Evolutionary conservation across 176 grass and related monocot species (phyloP).

Genomic region (Eremochloa ophiuroides): DNA sequence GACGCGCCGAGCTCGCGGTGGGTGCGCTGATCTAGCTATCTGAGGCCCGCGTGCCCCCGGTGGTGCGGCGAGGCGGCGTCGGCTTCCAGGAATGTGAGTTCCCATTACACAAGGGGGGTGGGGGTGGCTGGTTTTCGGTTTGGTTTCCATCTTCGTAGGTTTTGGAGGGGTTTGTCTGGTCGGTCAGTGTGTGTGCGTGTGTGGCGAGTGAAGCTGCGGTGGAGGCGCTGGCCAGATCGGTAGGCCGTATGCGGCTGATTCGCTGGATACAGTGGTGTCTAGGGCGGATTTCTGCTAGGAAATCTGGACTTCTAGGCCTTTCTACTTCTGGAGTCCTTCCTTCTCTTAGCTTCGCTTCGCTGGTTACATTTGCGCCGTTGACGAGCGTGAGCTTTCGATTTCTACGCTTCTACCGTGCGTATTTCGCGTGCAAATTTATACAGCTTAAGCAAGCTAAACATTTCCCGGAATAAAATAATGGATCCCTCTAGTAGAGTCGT

Average conservation of each 20-base stretch:
- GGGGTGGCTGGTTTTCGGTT: not conserved
- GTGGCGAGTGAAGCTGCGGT: not conserved
- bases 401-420: not conserved
- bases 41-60: not conserved
- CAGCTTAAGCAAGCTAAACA: not conserved
- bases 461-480: not conserved
- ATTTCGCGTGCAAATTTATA: not conserved
- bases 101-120: not conserved
- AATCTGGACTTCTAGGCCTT: not conserved
- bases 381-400: not conserved
- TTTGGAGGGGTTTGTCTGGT: not conserved
- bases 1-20: not conserved
- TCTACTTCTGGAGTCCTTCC: not conserved
- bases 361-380: conserved; percentile 12
- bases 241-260: conserved; percentile 6
- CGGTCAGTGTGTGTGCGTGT: not conserved
- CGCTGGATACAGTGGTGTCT: not conserved
- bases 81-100: conserved; percentile 38
- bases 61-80: not conserved
- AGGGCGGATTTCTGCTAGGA: not conserved
- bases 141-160: not conserved
- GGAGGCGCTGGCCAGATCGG: conserved; percentile 22
- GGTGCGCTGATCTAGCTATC: not conserved
- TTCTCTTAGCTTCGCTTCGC: not conserved
- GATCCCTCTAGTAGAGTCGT: not conserved